Evolutionary conservation across 345 rosid species (phyloP).

Genomic region (Arabidopsis arenosa): DNA sequence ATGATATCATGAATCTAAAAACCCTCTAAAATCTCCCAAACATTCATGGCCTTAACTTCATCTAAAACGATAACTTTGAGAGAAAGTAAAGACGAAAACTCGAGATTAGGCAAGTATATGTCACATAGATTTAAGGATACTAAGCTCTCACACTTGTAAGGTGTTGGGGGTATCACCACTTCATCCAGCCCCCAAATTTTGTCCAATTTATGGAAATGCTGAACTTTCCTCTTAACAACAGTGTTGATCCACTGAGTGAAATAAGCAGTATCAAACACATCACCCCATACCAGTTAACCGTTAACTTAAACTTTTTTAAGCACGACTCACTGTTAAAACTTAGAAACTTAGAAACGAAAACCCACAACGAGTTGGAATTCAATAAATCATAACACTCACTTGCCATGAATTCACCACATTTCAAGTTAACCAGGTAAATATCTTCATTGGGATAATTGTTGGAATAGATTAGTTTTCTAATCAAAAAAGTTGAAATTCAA

Average conservation of each 20-base stretch:
- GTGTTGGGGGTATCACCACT: not conserved
- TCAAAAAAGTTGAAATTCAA: no score
- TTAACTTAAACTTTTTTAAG: not conserved
- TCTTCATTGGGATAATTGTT: not conserved
- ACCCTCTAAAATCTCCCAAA: no score
- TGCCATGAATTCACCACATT: not conserved
- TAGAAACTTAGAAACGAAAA: not conserved
- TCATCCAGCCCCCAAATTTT: not conserved
- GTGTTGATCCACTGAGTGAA: not conserved
- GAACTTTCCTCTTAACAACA: not conserved
- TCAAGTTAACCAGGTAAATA: not conserved
- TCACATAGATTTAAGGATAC: not conserved
- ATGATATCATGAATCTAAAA: no score
- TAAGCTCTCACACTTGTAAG: slow-evolving; percentile 16
- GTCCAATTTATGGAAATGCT: not conserved
- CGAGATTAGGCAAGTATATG: not conserved
- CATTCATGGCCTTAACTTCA: no score
- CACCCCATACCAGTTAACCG: not conserved
- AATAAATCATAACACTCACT: no score
- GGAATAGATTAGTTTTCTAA: no score
- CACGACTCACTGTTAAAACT: not conserved
- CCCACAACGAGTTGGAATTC: no score
- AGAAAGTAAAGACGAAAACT: not conserved
- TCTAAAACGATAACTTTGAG: not conserved
- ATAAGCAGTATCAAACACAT: not conserved